phyloP scores from a whole-genome alignment of 257 asterid genomes.

The Prunella vulgaris region DNA sequence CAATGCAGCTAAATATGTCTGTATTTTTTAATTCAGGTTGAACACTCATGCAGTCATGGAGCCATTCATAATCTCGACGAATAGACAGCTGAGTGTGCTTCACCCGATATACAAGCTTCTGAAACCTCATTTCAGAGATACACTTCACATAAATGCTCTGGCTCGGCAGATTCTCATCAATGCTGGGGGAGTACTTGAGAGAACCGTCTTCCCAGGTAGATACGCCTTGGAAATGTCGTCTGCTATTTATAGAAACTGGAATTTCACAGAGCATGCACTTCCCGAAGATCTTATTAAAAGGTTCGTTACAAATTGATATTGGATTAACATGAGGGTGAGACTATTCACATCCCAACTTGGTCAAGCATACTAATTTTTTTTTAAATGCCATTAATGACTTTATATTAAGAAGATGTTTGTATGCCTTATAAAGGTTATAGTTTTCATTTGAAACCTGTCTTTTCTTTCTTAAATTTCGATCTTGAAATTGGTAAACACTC shows the following conservation, averaged over 20 bases:
- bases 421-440: too few species aligned
- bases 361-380: too few species aligned
- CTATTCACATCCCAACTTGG: too few species aligned
- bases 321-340: too few species aligned
- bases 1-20: not conserved
- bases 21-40: slow-evolving; percentile 51
- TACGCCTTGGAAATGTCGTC: slow-evolving; percentile 85
- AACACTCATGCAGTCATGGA: slow-evolving; percentile 92
- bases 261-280: slow-evolving; percentile 76
- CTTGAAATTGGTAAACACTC: too few species aligned
- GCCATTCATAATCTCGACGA: slow-evolving; percentile 79
- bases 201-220: slow-evolving; percentile 67
- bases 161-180: slow-evolving; percentile 83
- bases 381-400: too few species aligned
- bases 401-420: too few species aligned
- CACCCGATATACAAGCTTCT: slow-evolving; percentile 88
- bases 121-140: slow-evolving; percentile 89
- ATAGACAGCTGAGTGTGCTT: slow-evolving; percentile 67
- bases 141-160: slow-evolving; percentile 76
- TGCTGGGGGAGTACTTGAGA: slow-evolving; percentile 79
- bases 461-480: too few species aligned
- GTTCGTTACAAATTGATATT: slow-evolving; percentile 21
- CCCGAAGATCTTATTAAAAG: slow-evolving; percentile 78
- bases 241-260: slow-evolving; percentile 57
- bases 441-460: too few species aligned